These are phyloP conservation scores for Dioscorea zingiberensis DNA, from an alignment of 106 monocot genomes.

Conservation along the genomic window DNA sequence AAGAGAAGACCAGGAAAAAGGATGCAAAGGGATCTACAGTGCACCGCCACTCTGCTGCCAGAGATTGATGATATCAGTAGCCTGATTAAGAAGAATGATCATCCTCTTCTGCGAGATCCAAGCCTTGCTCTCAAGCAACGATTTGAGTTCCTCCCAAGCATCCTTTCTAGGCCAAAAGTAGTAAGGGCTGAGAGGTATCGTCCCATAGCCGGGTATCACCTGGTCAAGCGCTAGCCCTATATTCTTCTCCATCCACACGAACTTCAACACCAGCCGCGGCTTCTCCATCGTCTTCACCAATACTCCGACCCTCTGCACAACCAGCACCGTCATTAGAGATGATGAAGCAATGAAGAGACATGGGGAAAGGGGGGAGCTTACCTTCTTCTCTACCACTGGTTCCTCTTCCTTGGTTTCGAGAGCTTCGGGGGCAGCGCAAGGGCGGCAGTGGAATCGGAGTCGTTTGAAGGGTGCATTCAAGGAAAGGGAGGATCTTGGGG, in stretches of 20 bases:
- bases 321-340: not conserved
- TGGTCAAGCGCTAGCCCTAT: slow-evolving; percentile 8
- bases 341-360: not conserved
- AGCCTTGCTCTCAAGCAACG: slow-evolving; percentile 5
- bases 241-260: slow-evolving; percentile 15
- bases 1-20: too few species aligned
- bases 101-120: slow-evolving; percentile 11
- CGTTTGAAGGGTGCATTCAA: not conserved
- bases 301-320: not conserved
- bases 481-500: not conserved
- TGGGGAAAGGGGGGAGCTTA: not conserved
- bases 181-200: slow-evolving; percentile 9
- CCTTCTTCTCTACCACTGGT: not conserved
- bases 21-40: not conserved
- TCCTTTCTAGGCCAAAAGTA: slow-evolving; percentile 15
- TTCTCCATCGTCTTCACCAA: slow-evolving; percentile 2
- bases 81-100: slow-evolving; percentile 15
- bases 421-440: not conserved
- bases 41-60: slow-evolving; percentile 14
- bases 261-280: slow-evolving; percentile 3
- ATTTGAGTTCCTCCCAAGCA: slow-evolving; percentile 14
- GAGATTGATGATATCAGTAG: slow-evolving; percentile 14
- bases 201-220: slow-evolving; percentile 9
- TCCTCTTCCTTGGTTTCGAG: not conserved
- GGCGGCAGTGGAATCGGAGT: not conserved